Conservation (phyloP, 2,329 filamentous ascomycete species). For the Cladophialophora immunda region DNA sequence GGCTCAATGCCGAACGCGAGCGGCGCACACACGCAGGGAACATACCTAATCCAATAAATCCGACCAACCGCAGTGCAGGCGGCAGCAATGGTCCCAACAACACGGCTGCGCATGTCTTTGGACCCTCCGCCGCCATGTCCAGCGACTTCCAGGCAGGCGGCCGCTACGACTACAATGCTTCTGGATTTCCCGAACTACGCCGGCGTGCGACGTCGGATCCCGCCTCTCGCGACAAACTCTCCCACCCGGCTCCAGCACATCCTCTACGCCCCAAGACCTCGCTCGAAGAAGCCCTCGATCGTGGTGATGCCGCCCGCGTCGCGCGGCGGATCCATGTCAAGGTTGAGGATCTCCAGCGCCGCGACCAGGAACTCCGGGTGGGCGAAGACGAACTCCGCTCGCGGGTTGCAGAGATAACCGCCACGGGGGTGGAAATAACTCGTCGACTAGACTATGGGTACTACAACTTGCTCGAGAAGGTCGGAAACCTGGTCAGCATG, state of each 20-base stretch:
- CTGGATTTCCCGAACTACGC: slow-evolving; percentile 18
- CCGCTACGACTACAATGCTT: slow-evolving; percentile 22
- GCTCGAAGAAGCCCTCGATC: slow-evolving; percentile 30
- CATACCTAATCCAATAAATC: slow-evolving; percentile 1
- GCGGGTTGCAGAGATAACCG: slow-evolving; percentile 32
- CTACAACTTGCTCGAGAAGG: slow-evolving; percentile 57
- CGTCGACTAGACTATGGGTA: slow-evolving; percentile 58
- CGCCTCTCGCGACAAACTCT: slow-evolving; percentile 9
- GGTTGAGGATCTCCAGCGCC: slow-evolving; percentile 24
- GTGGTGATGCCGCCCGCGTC: slow-evolving; percentile 31
- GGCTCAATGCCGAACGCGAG: slow-evolving; percentile 34
- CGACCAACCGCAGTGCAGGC: background rate
- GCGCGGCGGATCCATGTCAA: slow-evolving; percentile 34
- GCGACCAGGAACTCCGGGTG: slow-evolving; percentile 29
- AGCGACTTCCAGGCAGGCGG: slow-evolving; percentile 29
- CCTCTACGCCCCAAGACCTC: slow-evolving; percentile 29
- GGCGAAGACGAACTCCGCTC: slow-evolving; percentile 39
- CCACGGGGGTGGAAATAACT: slow-evolving; percentile 51
- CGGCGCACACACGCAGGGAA: slow-evolving; percentile 15
- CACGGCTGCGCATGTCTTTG: slow-evolving; percentile 23
- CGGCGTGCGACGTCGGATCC: slow-evolving; percentile 28
- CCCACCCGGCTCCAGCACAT: slow-evolving; percentile 19
- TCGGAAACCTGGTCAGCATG: slow-evolving; percentile 51
- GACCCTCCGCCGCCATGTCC: slow-evolving; percentile 19
- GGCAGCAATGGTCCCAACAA: slow-evolving; percentile 6